Base-by-base conservation (phyloP, 345 rosid species). In the Murraya paniculata region DNA sequence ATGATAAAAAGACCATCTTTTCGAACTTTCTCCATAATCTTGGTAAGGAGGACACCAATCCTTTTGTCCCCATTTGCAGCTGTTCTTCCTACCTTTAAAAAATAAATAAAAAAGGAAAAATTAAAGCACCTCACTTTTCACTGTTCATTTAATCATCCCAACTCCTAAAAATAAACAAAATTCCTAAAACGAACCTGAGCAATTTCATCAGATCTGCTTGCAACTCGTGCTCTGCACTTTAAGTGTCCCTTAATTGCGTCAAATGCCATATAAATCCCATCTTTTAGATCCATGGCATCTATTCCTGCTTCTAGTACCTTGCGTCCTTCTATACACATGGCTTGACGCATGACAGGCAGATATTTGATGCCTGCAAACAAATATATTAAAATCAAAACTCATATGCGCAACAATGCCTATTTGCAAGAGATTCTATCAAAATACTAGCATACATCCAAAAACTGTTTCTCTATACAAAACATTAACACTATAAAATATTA, bases 1-100 rank as follows among this genome's bases (percentile, higher is more conserved):
- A 85, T 85, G 25, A 85, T 83, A 25, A 87, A 85, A 30, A 85
- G 86, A 56, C 90, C 88, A 71, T 87, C 87, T 79, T 87, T 85
- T 68, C 90, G 89, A 60, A 85, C 90, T 76, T 85, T 84, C 86
- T 87, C 90, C 87, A 87, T 87, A 24, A 88, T 87, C 82, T 85
- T 82, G 7, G 90, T 85, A 53, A 87, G 80, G 31, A 87, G 65
- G 77, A 84, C 90, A 22, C 87, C 90, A 33, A 87, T 87, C 74
- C 82, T 84, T 57, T 87, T 82, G 48, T 84, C 88, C 30, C 88
- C 90, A 82, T 85, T 87, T 24, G 90, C 84, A n/a, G 90, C 86
- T 66, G 85, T 85, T 14, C 88, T 85, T 25, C 87, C 90, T 68
- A 87, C 87, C 84, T 87, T 64, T 61, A 9, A 2, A 25, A 2